Evolutionary conservation across 2,329 filamentous ascomycete genomes (phyloP).

Genomic region (Claviceps africana): DNA sequence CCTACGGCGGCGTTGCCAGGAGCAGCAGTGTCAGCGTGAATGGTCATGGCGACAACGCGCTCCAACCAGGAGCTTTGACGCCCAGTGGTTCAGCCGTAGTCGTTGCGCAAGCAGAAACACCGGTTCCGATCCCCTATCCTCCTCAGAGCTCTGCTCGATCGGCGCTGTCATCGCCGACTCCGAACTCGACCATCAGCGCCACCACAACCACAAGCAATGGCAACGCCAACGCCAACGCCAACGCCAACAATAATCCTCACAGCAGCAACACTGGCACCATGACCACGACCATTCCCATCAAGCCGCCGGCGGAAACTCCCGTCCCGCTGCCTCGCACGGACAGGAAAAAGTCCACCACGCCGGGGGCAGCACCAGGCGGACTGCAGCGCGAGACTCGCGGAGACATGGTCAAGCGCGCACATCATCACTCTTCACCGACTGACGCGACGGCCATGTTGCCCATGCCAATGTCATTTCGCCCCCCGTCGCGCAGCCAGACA

Average conservation of each 20-base stretch:
- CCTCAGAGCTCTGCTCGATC: slow-evolving; percentile 17
- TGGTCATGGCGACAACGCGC: background rate
- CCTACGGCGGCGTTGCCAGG: slow-evolving; percentile 9
- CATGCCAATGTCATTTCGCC: slow-evolving; percentile 8
- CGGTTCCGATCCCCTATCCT: slow-evolving; percentile 25
- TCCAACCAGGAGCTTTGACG: slow-evolving; percentile 2
- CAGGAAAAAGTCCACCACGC: slow-evolving; percentile 18
- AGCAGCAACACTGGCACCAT: slow-evolving; percentile 11
- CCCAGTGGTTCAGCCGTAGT: slow-evolving; percentile 4
- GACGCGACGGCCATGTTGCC: slow-evolving; percentile 2
- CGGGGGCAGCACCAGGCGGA: slow-evolving; percentile 13
- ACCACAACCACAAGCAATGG: background rate
- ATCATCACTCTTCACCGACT: slow-evolving; percentile 16
- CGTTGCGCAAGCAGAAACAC: slow-evolving; percentile 25
- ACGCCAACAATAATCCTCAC: background rate
- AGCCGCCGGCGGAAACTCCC: slow-evolving; percentile 22
- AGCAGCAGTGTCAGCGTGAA: slow-evolving; percentile 1
- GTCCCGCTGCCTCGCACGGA: slow-evolving; percentile 23
- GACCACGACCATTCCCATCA: slow-evolving; percentile 17
- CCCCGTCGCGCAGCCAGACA: slow-evolving; percentile 21
- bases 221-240: background rate
- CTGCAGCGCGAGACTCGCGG: slow-evolving; percentile 32
- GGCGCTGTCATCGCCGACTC: slow-evolving; percentile 20
- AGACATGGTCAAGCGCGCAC: slow-evolving; percentile 28
- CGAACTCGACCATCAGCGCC: slow-evolving; percentile 9